Conservation (phyloP, 257 asterid genomes). For the Cordia subcordata region DNA sequence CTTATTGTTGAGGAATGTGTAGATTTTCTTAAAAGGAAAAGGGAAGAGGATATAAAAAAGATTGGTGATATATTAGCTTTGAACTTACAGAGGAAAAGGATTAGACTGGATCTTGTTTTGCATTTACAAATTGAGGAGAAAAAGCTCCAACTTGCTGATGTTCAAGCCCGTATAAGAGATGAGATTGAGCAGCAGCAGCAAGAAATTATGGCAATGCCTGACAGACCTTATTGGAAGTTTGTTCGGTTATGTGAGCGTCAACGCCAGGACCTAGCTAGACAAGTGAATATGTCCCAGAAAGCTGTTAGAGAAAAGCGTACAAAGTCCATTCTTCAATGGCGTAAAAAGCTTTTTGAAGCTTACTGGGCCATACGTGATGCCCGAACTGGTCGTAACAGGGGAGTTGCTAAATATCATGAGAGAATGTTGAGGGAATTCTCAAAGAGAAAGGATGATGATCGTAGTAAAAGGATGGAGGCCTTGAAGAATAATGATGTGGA, state of each 20-base stretch:
- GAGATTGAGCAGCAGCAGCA: slow-evolving; percentile 94
- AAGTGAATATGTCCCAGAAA: slow-evolving; percentile 79
- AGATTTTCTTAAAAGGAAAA: slow-evolving; percentile 64
- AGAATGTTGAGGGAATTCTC: slow-evolving; percentile 95
- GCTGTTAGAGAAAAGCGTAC: slow-evolving; percentile 86
- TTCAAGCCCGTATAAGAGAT: slow-evolving; percentile 85
- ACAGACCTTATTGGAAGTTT: slow-evolving; percentile 91
- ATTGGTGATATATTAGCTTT: slow-evolving; percentile 54
- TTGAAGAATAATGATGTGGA: slow-evolving; percentile 97
- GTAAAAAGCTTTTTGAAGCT: slow-evolving; percentile 96
- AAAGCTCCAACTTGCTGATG: slow-evolving; percentile 87
- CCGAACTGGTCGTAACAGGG: slow-evolving; percentile 92
- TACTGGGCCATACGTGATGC: slow-evolving; percentile 99
- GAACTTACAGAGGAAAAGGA: slow-evolving; percentile 91
- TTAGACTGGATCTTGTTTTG: slow-evolving; percentile 82
- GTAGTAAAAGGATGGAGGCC: slow-evolving; percentile 95
- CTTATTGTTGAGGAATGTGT: slow-evolving; percentile 77
- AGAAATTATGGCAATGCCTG: slow-evolving; percentile 99
- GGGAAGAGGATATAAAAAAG: slow-evolving; percentile 60
- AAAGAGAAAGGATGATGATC: slow-evolving; percentile 74
- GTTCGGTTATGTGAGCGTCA: slow-evolving; percentile 95
- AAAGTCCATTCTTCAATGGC: slow-evolving; percentile 92
- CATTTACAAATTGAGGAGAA: slow-evolving; percentile 91
- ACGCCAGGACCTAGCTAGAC: slow-evolving; percentile 91
- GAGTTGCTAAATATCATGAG: slow-evolving; percentile 98